Base-by-base conservation (phyloP, 495 filamentous ascomycete genomes). In the Xylaria venustula region DNA sequence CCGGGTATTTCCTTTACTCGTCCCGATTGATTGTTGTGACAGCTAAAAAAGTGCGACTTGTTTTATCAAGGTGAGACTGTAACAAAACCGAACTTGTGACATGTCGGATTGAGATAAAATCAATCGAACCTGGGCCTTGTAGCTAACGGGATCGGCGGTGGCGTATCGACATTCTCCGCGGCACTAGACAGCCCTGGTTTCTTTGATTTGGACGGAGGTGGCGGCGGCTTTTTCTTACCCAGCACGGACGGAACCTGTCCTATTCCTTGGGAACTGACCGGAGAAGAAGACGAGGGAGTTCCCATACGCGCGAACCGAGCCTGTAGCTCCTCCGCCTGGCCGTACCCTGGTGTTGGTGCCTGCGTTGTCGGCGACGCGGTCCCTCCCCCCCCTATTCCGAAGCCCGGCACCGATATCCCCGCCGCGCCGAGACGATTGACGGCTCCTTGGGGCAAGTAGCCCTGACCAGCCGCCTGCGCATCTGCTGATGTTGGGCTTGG, bases 341-440 rank as follows among this genome's bases (percentile, higher is more conserved):
- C 44, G 26, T 36, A 37, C 15, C 28, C 42, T 0, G 37, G 41
- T 3, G 3, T 40, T 12, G 47, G 58, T 45, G 48, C 15, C 22
- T 45, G 19, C 7, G 47, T 7, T 30, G 53, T 12, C 41, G 59
- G 62, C 17, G 50, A 20, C 61, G 54, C 7, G 71, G 61, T 8
- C 60, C 23, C 68, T 48, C 55, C 62, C 52, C 63, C 67, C 12
- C 86, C 87, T 61, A 96, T 95, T 15, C 89, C 89, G 42, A 97
- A 78, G 0, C 83, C 90, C 1, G 93, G 91, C 2, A 97, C 91
- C 0, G 87, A 90, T 44, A 97, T 80, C 3, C 93, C 93, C 6
- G 92, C 88, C 54, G 85, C 82, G 17, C 87, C 83, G 7, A 98
- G 79, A 22, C 91, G 81, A 36, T 76, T 78, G 34, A 90, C 68